Evolutionary conservation across 78 protist genomes (phyloP).

Genomic region (Planoprotostelium fungivorum): DNA sequence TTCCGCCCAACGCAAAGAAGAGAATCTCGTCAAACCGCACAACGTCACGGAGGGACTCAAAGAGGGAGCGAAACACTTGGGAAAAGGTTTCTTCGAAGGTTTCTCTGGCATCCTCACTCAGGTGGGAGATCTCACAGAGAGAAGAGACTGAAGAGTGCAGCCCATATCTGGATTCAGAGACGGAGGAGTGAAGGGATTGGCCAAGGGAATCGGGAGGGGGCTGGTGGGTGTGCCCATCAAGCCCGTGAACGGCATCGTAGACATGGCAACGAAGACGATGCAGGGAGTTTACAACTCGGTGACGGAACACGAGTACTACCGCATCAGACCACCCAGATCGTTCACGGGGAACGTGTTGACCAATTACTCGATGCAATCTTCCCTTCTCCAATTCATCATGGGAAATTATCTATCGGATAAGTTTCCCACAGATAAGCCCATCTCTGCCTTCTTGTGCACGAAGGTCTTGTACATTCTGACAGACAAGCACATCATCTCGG

Average conservation of each 20-base stretch:
- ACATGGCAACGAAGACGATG: conserved; percentile 55
- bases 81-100: conserved; percentile 71
- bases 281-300: conserved; percentile 59
- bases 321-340: not conserved
- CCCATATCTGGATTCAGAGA: not conserved
- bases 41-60: conserved; percentile 53
- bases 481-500: not conserved
- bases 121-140: conserved; percentile 85
- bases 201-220: conserved; percentile 84
- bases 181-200: conserved; percentile 50
- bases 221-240: conserved; percentile 77
- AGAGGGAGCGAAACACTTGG: conserved; percentile 34
- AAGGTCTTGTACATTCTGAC: not conserved
- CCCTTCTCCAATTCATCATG: not conserved
- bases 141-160: too few relatives aligned
- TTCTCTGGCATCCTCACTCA: conserved; percentile 72
- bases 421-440: not conserved
- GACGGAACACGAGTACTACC: not conserved
- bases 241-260: conserved; percentile 82
- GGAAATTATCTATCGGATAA: not conserved
- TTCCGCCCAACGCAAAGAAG: conserved; percentile 15
- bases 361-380: not conserved
- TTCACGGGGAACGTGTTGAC: not conserved
- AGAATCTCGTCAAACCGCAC: conserved; percentile 24
- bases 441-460: not conserved